These are phyloP conservation scores for Russula sp. DNA, from an alignment of 768 basidiomycete species.

Conservation along the genomic window DNA sequence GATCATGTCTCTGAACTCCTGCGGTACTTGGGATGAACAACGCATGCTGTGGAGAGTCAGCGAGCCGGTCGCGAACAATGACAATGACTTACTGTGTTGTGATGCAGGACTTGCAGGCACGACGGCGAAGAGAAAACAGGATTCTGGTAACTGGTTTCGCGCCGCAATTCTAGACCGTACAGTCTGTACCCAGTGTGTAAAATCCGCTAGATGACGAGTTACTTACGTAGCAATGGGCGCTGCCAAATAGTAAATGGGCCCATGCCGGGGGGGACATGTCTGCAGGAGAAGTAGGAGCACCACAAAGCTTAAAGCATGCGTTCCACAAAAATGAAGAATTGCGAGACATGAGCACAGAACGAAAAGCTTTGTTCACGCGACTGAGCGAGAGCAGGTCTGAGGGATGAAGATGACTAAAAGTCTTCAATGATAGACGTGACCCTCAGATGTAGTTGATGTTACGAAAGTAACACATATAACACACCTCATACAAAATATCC, in stretches of 20 bases:
- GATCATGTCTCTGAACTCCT: not conserved
- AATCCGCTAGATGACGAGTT: not conserved
- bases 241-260: slow-evolving; percentile 14
- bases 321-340: slow-evolving; percentile 27
- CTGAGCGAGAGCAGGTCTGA: slow-evolving; percentile 28
- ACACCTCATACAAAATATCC: slow-evolving; percentile 29
- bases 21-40: not conserved
- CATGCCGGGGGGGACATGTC: slow-evolving; percentile 16
- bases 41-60: not conserved
- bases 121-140: slow-evolving; percentile 14
- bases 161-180: slow-evolving; percentile 5
- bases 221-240: slow-evolving; percentile 16
- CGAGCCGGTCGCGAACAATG: not conserved
- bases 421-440: slow-evolving; percentile 19
- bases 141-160: slow-evolving; percentile 13
- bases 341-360: slow-evolving; percentile 24
- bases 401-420: slow-evolving; percentile 27
- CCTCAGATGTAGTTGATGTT: not conserved
- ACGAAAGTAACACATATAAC: not conserved
- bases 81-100: not conserved
- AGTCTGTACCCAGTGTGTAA: not conserved
- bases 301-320: not conserved
- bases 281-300: slow-evolving; percentile 6
- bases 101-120: slow-evolving; percentile 16
- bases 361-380: slow-evolving; percentile 27